Evolutionary conservation across 2,329 filamentous ascomycete genomes (phyloP).

Genomic region (Decorospora gaudefroyi): DNA sequence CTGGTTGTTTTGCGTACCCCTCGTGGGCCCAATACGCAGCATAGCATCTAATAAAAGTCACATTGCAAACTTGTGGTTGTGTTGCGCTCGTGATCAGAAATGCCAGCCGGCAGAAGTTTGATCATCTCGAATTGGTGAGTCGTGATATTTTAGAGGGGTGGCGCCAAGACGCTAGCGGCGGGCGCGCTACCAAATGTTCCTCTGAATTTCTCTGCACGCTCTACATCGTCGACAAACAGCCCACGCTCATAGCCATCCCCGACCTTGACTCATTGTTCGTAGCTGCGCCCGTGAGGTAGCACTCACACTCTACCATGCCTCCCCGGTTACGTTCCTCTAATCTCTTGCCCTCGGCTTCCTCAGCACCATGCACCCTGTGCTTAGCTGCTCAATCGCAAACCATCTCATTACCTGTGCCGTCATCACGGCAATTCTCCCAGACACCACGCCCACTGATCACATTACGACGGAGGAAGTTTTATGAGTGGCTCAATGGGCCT

Average conservation of each 20-base stretch:
- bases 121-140: no score
- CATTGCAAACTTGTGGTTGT: not conserved
- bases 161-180: no score
- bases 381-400: constrained; percentile 30
- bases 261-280: constrained; percentile 12
- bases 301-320: constrained; percentile 35
- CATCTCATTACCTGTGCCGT: constrained; percentile 28
- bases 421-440: constrained; percentile 45
- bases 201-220: not conserved
- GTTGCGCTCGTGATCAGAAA: no score
- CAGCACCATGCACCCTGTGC: constrained; percentile 22
- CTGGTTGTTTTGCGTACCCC: constrained; percentile 10
- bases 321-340: constrained; percentile 42
- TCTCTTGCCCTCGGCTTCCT: constrained; percentile 28
- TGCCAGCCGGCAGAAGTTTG: no score
- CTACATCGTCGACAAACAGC: no score
- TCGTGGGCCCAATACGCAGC: constrained; percentile 15
- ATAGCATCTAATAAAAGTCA: constrained; percentile 26
- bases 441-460: constrained; percentile 51
- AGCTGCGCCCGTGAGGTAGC: constrained; percentile 38
- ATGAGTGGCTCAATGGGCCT: constrained; percentile 62
- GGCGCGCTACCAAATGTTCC: no score
- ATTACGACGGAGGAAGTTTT: constrained; percentile 60
- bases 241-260: constrained; percentile 15
- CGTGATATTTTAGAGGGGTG: no score